Evolutionary conservation across 2,329 filamentous ascomycete genomes (phyloP).

Genomic region (Claviceps arundinis): DNA sequence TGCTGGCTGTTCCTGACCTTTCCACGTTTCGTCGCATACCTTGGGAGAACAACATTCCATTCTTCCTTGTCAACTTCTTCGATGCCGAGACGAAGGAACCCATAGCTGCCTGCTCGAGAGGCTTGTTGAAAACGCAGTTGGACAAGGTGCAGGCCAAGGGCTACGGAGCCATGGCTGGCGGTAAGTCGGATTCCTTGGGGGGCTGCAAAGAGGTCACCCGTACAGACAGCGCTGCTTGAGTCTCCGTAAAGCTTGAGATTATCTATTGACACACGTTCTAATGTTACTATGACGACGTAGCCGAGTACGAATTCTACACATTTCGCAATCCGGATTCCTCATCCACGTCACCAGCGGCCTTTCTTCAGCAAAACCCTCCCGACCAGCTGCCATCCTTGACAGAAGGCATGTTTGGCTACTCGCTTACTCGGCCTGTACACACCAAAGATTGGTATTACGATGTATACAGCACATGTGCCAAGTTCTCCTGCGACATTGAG

Average conservation of each 20-base stretch:
- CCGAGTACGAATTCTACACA: conserved; percentile 92
- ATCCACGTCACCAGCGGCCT: conserved; percentile 55
- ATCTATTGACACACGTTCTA: too few species aligned
- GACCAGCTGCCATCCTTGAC: conserved; percentile 66
- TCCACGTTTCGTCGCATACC: conserved; percentile 69
- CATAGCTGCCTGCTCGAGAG: conserved; percentile 66
- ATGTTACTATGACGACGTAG: conserved; percentile 28
- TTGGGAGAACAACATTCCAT: conserved; percentile 78
- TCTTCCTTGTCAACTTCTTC: conserved; percentile 72
- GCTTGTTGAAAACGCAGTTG: conserved; percentile 55
- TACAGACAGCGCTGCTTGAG: background rate
- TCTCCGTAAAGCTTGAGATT: background rate
- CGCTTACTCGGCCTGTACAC: conserved; percentile 70
- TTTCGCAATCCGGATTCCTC: conserved; percentile 53
- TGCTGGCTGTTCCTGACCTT: conserved; percentile 72
- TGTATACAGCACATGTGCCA: conserved; percentile 65
- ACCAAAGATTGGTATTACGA: conserved; percentile 90
- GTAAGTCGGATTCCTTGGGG: conserved; percentile 36
- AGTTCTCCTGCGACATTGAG: conserved; percentile 72
- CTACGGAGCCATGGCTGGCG: conserved; percentile 80
- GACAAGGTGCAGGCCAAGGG: conserved; percentile 54
- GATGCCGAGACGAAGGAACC: conserved; percentile 65
- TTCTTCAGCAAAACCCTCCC: conserved; percentile 60
- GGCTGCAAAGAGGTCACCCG: background rate
- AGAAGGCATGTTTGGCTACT: conserved; percentile 94